phyloP scores from a whole-genome alignment of 1,284 basidiomycete species.

The Apiotrichum sp. region DNA sequence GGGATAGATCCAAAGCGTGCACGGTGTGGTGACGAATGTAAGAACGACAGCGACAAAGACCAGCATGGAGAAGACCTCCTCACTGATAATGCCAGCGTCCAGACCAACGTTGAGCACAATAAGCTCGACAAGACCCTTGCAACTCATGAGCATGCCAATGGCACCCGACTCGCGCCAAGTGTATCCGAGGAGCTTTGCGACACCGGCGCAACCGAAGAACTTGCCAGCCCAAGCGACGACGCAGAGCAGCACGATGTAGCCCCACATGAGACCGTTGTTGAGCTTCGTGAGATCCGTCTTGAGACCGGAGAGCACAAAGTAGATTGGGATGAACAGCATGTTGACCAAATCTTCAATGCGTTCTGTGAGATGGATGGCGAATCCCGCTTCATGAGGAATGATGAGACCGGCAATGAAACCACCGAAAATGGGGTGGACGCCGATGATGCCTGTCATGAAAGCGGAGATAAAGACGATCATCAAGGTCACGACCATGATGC shows the following conservation, averaged over 20 bases:
- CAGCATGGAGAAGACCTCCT: slow-evolving; percentile 69
- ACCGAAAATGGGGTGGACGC: slow-evolving; percentile 73
- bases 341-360: slow-evolving; percentile 69
- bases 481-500: slow-evolving; percentile 72
- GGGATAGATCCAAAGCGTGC: slow-evolving; percentile 72
- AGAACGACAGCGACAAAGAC: slow-evolving; percentile 79
- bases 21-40: slow-evolving; percentile 83
- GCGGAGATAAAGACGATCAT: slow-evolving; percentile 69
- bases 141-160: slow-evolving; percentile 85
- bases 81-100: slow-evolving; percentile 68
- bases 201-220: slow-evolving; percentile 60
- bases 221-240: slow-evolving; percentile 76
- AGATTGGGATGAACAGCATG: slow-evolving; percentile 71
- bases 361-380: slow-evolving; percentile 66
- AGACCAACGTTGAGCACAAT: slow-evolving; percentile 91
- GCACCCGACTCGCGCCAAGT: slow-evolving; percentile 72
- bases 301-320: slow-evolving; percentile 75
- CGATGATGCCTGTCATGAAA: slow-evolving; percentile 73
- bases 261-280: slow-evolving; percentile 69
- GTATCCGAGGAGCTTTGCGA: slow-evolving; percentile 64
- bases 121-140: slow-evolving; percentile 80
- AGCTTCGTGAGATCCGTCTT: slow-evolving; percentile 75
- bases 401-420: slow-evolving; percentile 83
- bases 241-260: slow-evolving; percentile 74
- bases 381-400: slow-evolving; percentile 81